Evolutionary conservation across 257 asterid genomes (phyloP), one percentile per base, ranked within the genome.

Genomic region (Scutellaria minor): DNA sequence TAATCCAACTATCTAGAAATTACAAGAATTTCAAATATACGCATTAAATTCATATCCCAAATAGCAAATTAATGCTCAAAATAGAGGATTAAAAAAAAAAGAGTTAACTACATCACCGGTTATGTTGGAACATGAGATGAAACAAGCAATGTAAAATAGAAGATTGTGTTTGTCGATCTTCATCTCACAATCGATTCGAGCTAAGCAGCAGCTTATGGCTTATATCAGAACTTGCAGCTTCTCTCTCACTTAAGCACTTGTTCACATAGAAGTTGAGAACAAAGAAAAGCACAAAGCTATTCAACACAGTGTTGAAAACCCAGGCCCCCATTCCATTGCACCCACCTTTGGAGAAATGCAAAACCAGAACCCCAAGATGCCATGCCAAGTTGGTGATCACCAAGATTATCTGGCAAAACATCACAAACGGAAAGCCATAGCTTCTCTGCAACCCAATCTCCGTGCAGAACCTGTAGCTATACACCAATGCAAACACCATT

Each of bases 261-360:
- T 70, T 81, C 5, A 81, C 75, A 55, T 92, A 84, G 55, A 81
- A 88, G 11, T 82, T 76, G 65, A 86, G 68, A 31, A 83, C 56
- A 1, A 78, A 11, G 1, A 86, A 8, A 12, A 92, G 83, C 59
- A 75, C 80, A 48, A 84, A 47, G 65, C 81, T 64, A 44, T 88
- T 89, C 3, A 89, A 82, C 72, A 81, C 58, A 7, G 93, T 48
- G 70, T 88, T 88, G 83, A 92, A 84, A 6, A 75, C 79, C 96
- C 96, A 92, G 0, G 97, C 96, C 2, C 97, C 93, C 88, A 92
- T 89, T 48, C 96, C 97, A 56, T 89, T 92, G 71, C 97, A 92
- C 7, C 96, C 97, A 0, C 97, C 97, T 71, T 86, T 89, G 65
- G 39, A 71, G 18, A 81, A 83, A 81, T 92, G 93, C 69, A 92